Evolutionary conservation across 306 rosid genomes (phyloP), one percentile per base, ranked within the genome.

Genomic region (Lathyrus sativus): DNA sequence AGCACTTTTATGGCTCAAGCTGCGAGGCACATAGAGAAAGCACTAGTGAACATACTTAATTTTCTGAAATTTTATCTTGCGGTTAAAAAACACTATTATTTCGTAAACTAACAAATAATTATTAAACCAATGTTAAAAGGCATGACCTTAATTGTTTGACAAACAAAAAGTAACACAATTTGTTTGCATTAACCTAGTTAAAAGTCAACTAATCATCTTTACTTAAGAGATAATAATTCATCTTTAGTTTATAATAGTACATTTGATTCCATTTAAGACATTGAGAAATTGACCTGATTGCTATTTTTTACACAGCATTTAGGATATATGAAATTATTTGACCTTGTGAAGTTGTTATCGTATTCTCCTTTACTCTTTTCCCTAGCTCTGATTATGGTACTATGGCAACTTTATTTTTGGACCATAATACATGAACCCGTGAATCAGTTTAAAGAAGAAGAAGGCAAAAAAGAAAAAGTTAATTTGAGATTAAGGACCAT

Each of bases 1-100:
- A 55, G 64, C 76, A 39, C 78, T 76, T 80, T 83, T 75, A 70
- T 46, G 85, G 84, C 78, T 74, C 87, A 69, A 77, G 63, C 76
- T 74, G 87, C 82, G 85, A 80, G 82, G 82, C 37, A 62, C 54
- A 51, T 38, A 50, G 54, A 38, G 11, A 74, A 49, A 63, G 44
- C 45, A 72, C 59, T 67, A 76, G 58, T 41, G 37, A 73, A 35
- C 33, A 68, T 13, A 31, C 57, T 60, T 24, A 12, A 11, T 24
- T 67, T 37, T 62, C 17, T 3, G 2, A 2, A 17, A 42, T 7
- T 33, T 1, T 6, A 33, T 33, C 43, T 48, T 51, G 3, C 38
- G 59, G 58, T 64, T 55, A 24, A 57, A 71, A 72, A 65, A 54
- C 4, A 28, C 1, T 11, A 43, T 11, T 11, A 78, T 67, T 79